These are phyloP conservation scores for Xylariaceae sp. DNA, from an alignment of 2,329 filamentous ascomycete species.

Conservation along the genomic window DNA sequence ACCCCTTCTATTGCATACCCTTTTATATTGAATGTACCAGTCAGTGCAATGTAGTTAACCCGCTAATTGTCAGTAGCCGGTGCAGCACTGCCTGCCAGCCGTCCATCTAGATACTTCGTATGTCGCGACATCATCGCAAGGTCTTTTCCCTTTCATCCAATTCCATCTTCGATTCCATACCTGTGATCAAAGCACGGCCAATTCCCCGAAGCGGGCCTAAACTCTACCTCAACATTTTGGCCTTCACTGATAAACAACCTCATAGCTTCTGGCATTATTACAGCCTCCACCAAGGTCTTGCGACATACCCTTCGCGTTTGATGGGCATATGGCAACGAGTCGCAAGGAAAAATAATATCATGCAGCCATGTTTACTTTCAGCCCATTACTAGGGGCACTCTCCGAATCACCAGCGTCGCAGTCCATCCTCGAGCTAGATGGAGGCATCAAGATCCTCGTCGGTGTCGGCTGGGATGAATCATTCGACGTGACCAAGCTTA, in stretches of 20 bases:
- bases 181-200: background rate
- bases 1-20: too few relatives aligned
- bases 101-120: background rate
- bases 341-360: conserved; percentile 20
- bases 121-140: conserved; percentile 18
- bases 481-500: conserved; percentile 76
- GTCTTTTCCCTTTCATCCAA: background rate
- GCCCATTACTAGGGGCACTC: conserved; percentile 83
- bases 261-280: background rate
- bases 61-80: too few relatives aligned
- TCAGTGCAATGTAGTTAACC: too few relatives aligned
- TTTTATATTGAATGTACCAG: too few relatives aligned
- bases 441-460: conserved; percentile 89
- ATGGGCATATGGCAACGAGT: conserved; percentile 15
- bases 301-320: conserved; percentile 1
- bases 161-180: conserved; percentile 3
- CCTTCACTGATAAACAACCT: background rate
- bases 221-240: background rate
- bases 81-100: too few relatives aligned
- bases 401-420: conserved; percentile 82
- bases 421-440: conserved; percentile 94
- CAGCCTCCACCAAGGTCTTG: background rate
- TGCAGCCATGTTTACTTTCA: conserved; percentile 86
- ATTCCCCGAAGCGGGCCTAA: background rate
- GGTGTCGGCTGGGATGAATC: conserved; percentile 95